Evolutionary conservation across 208 protist species (phyloP).

Genomic region (Tritrichomonas foetus): DNA sequence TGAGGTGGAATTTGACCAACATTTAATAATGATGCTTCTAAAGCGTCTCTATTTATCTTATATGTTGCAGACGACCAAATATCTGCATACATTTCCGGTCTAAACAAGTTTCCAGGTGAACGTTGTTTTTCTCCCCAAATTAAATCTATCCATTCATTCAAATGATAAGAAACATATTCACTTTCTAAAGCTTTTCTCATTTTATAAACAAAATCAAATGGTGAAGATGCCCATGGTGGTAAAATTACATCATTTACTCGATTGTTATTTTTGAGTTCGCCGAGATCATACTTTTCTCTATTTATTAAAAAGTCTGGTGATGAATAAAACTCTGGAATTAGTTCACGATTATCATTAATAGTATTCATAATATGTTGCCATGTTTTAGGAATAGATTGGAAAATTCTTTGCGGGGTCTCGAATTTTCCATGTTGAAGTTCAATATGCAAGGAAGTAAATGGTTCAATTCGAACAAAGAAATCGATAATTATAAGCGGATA

Average conservation of each 20-base stretch:
- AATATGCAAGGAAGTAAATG: slow-evolving; percentile 48
- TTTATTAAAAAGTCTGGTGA: slow-evolving; percentile 60
- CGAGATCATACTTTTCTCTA: slow-evolving; percentile 54
- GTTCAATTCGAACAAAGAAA: slow-evolving; percentile 16
- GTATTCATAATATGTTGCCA: neutral
- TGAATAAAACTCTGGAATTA: slow-evolving; percentile 68
- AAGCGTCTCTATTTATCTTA: neutral
- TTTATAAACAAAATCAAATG: neutral
- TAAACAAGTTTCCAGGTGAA: neutral
- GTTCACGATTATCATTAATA: slow-evolving; percentile 43
- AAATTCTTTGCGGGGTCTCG: neutral
- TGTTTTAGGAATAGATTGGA: neutral
- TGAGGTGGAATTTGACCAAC: neutral
- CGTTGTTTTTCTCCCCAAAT: neutral
- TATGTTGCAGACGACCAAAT: too few relatives aligned
- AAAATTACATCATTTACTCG: neutral
- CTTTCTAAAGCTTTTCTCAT: neutral
- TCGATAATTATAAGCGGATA: neutral
- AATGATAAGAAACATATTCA: neutral
- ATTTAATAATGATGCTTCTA: neutral
- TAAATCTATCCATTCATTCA: neutral
- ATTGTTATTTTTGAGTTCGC: neutral
- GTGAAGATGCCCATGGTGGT: neutral
- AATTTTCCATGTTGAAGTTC: slow-evolving; percentile 43
- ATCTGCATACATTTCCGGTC: neutral